A percentile compares a stretch with the other conserved stretches of the same genome.
phyloP scores from a whole-genome alignment of 768 basidiomycete genomes.

The Hericium erinaceus region DNA sequence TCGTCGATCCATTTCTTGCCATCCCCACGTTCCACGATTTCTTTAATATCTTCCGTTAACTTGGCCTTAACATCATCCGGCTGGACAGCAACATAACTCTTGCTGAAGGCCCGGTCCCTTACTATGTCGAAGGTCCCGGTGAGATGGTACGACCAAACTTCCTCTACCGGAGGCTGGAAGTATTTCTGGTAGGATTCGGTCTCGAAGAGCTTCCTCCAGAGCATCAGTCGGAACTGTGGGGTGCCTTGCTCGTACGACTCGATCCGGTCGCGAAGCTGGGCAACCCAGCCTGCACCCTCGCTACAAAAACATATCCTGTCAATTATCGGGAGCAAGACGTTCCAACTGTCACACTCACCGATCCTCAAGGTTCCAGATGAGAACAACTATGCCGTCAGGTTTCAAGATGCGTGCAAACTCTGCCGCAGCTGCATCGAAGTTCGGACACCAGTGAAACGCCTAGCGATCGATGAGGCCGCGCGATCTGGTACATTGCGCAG shows the following conservation, averaged over 20 bases:
- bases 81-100: conserved; percentile 74
- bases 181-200: conserved; percentile 46
- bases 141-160: conserved; percentile 42
- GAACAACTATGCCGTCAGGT: conserved; percentile 56
- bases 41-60: conserved; percentile 41
- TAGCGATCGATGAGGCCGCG: conserved; percentile 21
- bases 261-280: conserved; percentile 56
- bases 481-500: not conserved
- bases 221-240: conserved; percentile 72
- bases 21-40: conserved; percentile 49
- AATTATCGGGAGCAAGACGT: not conserved
- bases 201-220: conserved; percentile 67
- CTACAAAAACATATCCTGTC: conserved; percentile 23
- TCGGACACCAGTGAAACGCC: conserved; percentile 93
- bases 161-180: conserved; percentile 55
- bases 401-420: conserved; percentile 81
- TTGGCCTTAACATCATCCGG: conserved; percentile 46
- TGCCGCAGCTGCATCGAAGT: conserved; percentile 57
- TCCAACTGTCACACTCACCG: conserved; percentile 29
- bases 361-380: conserved; percentile 92
- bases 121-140: conserved; percentile 45
- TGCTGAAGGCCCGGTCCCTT: conserved; percentile 64
- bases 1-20: conserved; percentile 72
- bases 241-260: conserved; percentile 62
- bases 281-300: conserved; percentile 63